Evolutionary conservation across 768 basidiomycete species (phyloP).

Genomic region (Pleurotus tuoliensis): DNA sequence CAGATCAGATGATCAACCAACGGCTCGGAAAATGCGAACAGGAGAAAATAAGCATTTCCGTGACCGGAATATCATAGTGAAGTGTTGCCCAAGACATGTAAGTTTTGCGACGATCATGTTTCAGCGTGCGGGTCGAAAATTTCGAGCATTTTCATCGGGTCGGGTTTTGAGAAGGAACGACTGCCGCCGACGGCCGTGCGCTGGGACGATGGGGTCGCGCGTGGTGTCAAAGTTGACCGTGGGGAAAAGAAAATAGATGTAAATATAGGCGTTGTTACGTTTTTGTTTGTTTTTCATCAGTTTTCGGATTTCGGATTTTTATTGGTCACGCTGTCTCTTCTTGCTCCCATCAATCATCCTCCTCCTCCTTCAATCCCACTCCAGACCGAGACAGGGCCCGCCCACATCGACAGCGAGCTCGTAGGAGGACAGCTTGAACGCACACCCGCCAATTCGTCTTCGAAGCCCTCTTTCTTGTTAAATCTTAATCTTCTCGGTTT

Average conservation of each 20-base stretch:
- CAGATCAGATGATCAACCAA: too few relatives aligned
- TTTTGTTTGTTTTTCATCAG: conserved; percentile 9
- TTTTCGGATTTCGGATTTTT: conserved; percentile 8
- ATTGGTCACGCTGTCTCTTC: conserved; percentile 7
- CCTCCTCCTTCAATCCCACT: not conserved
- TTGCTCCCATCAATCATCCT: conserved; percentile 6
- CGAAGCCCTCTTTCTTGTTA: not conserved
- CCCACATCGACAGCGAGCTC: not conserved
- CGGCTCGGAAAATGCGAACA: too few relatives aligned
- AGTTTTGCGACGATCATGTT: not conserved
- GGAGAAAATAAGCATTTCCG: too few relatives aligned
- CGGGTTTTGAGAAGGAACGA: too few relatives aligned
- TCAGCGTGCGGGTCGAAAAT: not conserved
- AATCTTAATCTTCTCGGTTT: not conserved
- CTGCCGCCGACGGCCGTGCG: too few relatives aligned
- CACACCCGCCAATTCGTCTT: not conserved
- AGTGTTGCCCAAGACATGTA: too few relatives aligned
- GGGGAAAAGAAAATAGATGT: not conserved
- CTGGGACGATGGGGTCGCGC: not conserved
- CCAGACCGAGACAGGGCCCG: not conserved
- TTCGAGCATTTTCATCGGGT: not conserved
- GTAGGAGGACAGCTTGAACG: not conserved
- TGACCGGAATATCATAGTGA: too few relatives aligned
- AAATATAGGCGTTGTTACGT: conserved; percentile 5
- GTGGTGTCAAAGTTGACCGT: conserved; percentile 2